phyloP scores from a whole-genome alignment of 805 yeast species.

The Lipomyces kockii region DNA sequence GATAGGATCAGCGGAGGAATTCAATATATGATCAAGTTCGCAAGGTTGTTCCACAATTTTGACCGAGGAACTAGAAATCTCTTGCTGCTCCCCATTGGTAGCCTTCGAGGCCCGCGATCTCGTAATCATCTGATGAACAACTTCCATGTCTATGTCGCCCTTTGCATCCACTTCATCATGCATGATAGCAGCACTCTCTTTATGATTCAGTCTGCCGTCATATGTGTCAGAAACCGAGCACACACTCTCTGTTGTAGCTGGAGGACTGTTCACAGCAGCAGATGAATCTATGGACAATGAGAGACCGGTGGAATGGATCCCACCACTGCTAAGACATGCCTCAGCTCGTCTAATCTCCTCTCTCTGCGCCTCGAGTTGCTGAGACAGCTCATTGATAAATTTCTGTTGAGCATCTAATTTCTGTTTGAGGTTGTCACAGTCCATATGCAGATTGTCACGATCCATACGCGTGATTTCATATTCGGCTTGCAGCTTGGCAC shows the following conservation, averaged over 20 bases:
- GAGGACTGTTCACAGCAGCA: slow-evolving; percentile 25
- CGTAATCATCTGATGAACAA: neutral
- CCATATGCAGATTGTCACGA: neutral
- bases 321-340: neutral
- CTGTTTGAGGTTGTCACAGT: neutral
- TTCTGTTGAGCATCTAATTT: neutral
- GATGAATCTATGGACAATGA: neutral
- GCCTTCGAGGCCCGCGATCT: neutral
- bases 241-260: slow-evolving; percentile 19
- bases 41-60: neutral
- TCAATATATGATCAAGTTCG: neutral
- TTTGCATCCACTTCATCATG: slow-evolving; percentile 4
- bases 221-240: slow-evolving; percentile 9
- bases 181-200: neutral
- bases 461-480: slow-evolving; percentile 9
- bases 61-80: neutral
- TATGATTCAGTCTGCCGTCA: slow-evolving; percentile 9
- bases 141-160: neutral
- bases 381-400: slow-evolving; percentile 8
- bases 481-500: slow-evolving; percentile 7
- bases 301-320: neutral
- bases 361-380: slow-evolving; percentile 7
- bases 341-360: neutral
- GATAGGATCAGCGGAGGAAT: slow-evolving; percentile 13
- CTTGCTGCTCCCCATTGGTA: neutral